Percentiles rank a stretch among this genome's conserved stretches.
Evolutionary conservation across 2,329 filamentous ascomycete genomes (phyloP).

Genomic region (Calonectria naviculata): DNA sequence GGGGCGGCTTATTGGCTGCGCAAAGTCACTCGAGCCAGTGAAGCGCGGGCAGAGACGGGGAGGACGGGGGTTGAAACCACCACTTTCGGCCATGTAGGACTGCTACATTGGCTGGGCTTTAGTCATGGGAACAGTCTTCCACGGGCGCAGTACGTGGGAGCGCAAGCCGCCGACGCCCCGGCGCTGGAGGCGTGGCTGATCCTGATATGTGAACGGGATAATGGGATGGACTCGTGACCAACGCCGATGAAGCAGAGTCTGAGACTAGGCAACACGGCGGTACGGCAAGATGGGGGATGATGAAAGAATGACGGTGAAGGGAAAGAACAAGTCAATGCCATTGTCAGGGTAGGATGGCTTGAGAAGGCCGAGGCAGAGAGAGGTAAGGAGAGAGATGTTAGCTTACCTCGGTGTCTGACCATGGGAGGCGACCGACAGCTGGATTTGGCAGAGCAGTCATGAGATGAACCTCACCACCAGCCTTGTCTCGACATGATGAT

Average conservation of each 20-base stretch:
- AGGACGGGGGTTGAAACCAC: conserved; percentile 8
- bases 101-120: conserved; percentile 31
- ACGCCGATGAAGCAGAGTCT: conserved; percentile 27
- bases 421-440: neutral
- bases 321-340: neutral
- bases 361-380: neutral
- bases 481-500: neutral
- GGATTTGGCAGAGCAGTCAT: neutral
- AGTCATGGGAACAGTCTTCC: conserved; percentile 37
- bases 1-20: conserved; percentile 21
- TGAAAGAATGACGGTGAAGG: neutral
- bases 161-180: conserved; percentile 21
- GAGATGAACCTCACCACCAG: conserved; percentile 4
- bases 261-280: conserved; percentile 5
- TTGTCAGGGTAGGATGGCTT: neutral
- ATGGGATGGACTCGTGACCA: conserved; percentile 27
- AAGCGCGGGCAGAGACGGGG: conserved; percentile 9
- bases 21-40: conserved; percentile 4
- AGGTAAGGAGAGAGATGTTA: neutral
- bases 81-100: conserved; percentile 24
- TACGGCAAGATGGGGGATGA: neutral
- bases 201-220: conserved; percentile 19
- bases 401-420: conserved; percentile 2
- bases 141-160: conserved; percentile 28
- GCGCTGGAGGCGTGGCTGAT: conserved; percentile 22